Percentiles rank a stretch among this genome's conserved stretches.
Evolutionary conservation across 257 asterid genomes (phyloP).

Genomic region (Nicotiana sylvestris): DNA sequence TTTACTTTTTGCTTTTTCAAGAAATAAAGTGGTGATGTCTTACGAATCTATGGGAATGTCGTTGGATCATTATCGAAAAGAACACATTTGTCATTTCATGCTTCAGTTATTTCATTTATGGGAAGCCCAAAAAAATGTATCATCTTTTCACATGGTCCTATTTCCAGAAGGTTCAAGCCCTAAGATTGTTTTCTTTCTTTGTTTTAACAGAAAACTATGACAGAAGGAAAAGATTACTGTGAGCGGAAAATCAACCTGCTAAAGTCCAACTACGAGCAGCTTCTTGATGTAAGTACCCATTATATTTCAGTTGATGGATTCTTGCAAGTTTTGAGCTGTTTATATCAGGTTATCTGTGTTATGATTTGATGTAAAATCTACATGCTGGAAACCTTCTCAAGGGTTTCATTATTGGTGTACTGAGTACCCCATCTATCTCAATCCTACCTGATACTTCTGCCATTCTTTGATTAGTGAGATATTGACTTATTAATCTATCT

Average conservation of each 20-base stretch:
- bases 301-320: background rate
- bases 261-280: conserved; percentile 91
- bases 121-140: background rate
- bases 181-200: background rate
- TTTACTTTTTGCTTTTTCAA: background rate
- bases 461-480: background rate
- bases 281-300: conserved; percentile 65
- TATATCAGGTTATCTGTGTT: background rate
- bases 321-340: background rate
- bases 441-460: background rate
- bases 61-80: background rate
- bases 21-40: background rate
- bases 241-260: conserved; percentile 84
- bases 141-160: background rate
- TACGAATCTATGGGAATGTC: background rate
- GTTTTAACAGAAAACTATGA: conserved; percentile 74
- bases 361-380: background rate
- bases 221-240: conserved; percentile 86
- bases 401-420: background rate
- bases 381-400: background rate
- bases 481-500: background rate
- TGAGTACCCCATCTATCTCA: background rate
- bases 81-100: background rate
- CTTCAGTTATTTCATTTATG: background rate
- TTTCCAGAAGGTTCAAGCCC: background rate